phyloP scores from a whole-genome alignment of 176 grass and related monocot species.

The Puya raimondii region DNA sequence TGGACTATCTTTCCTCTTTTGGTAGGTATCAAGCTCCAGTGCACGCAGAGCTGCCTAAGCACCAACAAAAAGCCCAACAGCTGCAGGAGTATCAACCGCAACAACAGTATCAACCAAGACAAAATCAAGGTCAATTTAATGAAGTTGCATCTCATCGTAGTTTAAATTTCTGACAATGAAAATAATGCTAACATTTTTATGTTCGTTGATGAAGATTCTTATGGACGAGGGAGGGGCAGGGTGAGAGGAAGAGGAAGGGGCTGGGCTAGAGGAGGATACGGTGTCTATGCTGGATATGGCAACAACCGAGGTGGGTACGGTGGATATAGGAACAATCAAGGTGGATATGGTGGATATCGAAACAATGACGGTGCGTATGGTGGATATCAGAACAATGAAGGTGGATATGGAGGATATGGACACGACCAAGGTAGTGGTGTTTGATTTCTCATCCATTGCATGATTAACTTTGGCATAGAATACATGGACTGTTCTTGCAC shows the following conservation, averaged over 20 bases:
- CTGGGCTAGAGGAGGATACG: conserved; percentile 28
- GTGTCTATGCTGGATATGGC: conserved; percentile 43
- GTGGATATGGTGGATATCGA: conserved; percentile 48
- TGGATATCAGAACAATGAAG: conserved; percentile 52
- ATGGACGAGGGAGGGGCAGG: conserved; percentile 39
- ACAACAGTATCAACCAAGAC: conserved; percentile 31
- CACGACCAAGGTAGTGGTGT: conserved; percentile 40
- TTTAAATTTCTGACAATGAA: conserved; percentile 5
- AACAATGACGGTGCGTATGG: conserved; percentile 57
- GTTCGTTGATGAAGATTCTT: conserved; percentile 36
- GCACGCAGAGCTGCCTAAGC: conserved; percentile 43
- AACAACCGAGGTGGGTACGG: conserved; percentile 50
- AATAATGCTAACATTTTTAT: not conserved
- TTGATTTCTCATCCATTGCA: too few relatives aligned
- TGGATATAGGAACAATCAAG: conserved; percentile 52
- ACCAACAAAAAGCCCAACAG: conserved; percentile 52
- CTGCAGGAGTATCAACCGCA: conserved; percentile 6
- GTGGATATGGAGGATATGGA: conserved; percentile 43
- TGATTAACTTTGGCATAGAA: not conserved
- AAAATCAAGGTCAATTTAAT: conserved; percentile 40
- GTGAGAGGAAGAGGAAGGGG: conserved; percentile 19
- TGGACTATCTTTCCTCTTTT: conserved; percentile 8
- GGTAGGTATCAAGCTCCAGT: conserved; percentile 68
- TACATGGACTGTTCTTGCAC: too few relatives aligned
- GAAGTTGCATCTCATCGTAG: conserved; percentile 30